Evolutionary conservation across 1,284 basidiomycete species (phyloP), one percentile per base, ranked within the genome.

Genomic region (Cutaneotrichosporon arboriforme): DNA sequence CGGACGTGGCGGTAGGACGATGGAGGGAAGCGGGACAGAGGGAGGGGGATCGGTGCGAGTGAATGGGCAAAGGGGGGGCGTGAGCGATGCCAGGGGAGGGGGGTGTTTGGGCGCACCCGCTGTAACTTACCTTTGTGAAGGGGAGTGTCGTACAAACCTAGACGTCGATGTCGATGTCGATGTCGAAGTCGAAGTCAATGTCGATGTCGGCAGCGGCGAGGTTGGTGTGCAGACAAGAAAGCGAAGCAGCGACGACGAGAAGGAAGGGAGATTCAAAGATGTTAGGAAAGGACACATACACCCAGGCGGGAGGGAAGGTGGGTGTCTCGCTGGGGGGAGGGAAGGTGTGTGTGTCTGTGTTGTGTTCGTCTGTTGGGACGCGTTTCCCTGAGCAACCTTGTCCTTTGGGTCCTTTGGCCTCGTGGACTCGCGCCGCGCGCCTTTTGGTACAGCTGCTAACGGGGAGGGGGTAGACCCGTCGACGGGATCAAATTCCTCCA

Each of bases 1-100:
- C 39, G 22, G 43, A 43, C n/a, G 21, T 18, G n/a, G 44, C 37
- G 34, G 37, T 18, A 26, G 36, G 36, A 20, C 31, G 46, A 34
- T n/a, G 40, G 44, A 34, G 17, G 37, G 50, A 44, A 43, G 33
- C 40, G 41, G 49, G 49, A 51, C n/a, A 31, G 50, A 31, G 17
- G n/a, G 20, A 34, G 26, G 26, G 18, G 43, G 18, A 20, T 17
- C 17, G 42, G 26, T 44, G 42, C 26, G 42, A 45, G 43, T 31
- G 26, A 43, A 41, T 42, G 33, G 33, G 14, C 21, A 13, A 42
- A 15, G 34, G 44, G 10, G 43, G 33, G 15, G 17, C 17, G 43
- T 45, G 13, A 45, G 43, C 43, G 43, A 35, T 36, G 4, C 18
- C 33, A 18, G 20, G 20, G 13, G 33, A 15, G 31, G 23, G 21